A percentile compares a stretch with the other conserved stretches of the same genome.
Conservation (phyloP, 2,329 filamentous ascomycete genomes). For the Diaporthe ampelina region DNA sequence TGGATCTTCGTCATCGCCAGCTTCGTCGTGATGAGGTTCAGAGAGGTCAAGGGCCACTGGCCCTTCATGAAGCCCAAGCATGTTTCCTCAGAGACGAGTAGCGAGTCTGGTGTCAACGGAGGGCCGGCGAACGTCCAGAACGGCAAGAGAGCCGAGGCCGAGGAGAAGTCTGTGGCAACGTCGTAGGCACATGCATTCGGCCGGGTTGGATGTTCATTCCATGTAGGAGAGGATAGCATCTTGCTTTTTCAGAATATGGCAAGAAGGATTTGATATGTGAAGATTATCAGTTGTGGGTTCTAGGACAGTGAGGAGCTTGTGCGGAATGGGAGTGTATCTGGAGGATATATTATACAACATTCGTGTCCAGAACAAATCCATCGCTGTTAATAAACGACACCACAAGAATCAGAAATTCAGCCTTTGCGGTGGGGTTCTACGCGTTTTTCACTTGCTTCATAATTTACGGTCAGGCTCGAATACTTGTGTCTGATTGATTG, state of each 20-base stretch:
- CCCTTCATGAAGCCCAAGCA: constrained; percentile 37
- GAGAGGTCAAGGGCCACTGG: constrained; percentile 55
- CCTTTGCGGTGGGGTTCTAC: background rate
- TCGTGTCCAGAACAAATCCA: too few species aligned
- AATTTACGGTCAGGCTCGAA: background rate
- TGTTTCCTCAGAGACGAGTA: constrained; percentile 15
- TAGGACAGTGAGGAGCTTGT: too few species aligned
- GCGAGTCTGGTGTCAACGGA: constrained; percentile 22
- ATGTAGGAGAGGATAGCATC: background rate
- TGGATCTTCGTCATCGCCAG: constrained; percentile 72
- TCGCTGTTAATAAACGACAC: background rate
- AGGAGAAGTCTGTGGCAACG: constrained; percentile 23
- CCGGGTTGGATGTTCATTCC: too few species aligned
- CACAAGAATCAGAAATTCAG: background rate
- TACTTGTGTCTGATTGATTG: background rate
- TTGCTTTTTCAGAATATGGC: too few species aligned
- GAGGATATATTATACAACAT: background rate
- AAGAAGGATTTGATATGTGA: background rate
- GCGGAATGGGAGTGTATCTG: too few species aligned
- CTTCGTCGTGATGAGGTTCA: constrained; percentile 68
- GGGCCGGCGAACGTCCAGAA: background rate
- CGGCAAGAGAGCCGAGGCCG: constrained; percentile 17
- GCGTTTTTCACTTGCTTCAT: background rate
- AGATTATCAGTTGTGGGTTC: background rate
- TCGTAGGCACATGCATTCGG: background rate